phyloP scores from a whole-genome alignment of 495 filamentous ascomycete genomes.

The Xylaria intraflava region DNA sequence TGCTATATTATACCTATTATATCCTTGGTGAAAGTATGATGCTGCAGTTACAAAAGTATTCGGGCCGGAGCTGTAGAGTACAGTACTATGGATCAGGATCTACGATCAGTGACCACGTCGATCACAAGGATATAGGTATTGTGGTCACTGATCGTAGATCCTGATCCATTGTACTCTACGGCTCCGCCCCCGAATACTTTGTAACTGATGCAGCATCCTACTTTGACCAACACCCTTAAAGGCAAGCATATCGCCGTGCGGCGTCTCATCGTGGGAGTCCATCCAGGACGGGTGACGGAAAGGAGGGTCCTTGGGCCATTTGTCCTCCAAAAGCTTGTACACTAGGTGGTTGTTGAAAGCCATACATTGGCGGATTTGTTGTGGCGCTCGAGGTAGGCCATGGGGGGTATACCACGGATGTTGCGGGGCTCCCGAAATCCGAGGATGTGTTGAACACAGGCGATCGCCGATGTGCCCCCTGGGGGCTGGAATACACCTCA shows the following conservation, averaged over 20 bases:
- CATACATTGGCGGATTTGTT: constrained; percentile 23
- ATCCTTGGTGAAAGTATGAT: too few relatives aligned
- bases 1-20: neutral
- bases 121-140: neutral
- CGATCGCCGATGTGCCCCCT: constrained; percentile 29
- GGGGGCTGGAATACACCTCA: constrained; percentile 31
- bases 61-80: too few relatives aligned
- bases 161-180: too few relatives aligned
- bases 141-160: too few relatives aligned
- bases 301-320: constrained; percentile 18
- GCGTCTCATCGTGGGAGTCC: constrained; percentile 21
- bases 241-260: constrained; percentile 20
- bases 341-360: constrained; percentile 19
- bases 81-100: neutral
- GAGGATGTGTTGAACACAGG: constrained; percentile 29
- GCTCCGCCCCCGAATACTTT: too few relatives aligned
- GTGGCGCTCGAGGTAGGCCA: constrained; percentile 26
- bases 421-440: constrained; percentile 29
- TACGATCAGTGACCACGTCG: neutral
- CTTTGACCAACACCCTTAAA: constrained; percentile 7
- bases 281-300: constrained; percentile 22
- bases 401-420: constrained; percentile 25
- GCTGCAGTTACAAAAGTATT: too few relatives aligned
- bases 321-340: constrained; percentile 3
- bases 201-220: too few relatives aligned